These are phyloP conservation scores for Trichaptum fuscoviolaceum DNA, from an alignment of 768 basidiomycete species.

Conservation along the genomic window DNA sequence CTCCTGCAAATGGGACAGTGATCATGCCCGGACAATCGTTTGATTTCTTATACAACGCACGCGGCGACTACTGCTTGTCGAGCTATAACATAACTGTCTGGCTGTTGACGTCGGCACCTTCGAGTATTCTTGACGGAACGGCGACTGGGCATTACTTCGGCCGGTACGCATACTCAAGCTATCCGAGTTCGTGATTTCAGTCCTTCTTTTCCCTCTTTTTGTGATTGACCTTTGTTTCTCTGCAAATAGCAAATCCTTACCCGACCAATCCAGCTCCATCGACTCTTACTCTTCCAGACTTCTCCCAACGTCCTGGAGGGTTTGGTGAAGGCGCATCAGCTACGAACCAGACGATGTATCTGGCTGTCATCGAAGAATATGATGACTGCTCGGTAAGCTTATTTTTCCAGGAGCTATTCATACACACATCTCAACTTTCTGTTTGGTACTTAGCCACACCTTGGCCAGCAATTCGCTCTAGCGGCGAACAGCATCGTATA, in stretches of 20 bases:
- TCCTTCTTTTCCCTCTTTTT: too few relatives aligned
- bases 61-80: slow-evolving; percentile 37
- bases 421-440: slow-evolving; percentile 2
- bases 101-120: slow-evolving; percentile 30
- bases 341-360: slow-evolving; percentile 28
- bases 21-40: slow-evolving; percentile 37
- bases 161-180: slow-evolving; percentile 37
- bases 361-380: slow-evolving; percentile 41
- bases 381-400: slow-evolving; percentile 29
- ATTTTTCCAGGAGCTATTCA: not conserved
- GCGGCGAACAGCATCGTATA: slow-evolving; percentile 19
- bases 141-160: slow-evolving; percentile 41
- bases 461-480: slow-evolving; percentile 18
- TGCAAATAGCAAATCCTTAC: slow-evolving; percentile 32
- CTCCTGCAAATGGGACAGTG: slow-evolving; percentile 26
- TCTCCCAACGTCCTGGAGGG: slow-evolving; percentile 34
- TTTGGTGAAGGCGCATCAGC: slow-evolving; percentile 30
- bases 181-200: slow-evolving; percentile 29
- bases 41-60: slow-evolving; percentile 33
- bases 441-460: slow-evolving; percentile 14
- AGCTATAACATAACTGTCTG: slow-evolving; percentile 39
- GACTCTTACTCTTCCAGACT: slow-evolving; percentile 41
- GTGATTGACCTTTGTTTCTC: not conserved
- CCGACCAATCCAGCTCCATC: slow-evolving; percentile 33
- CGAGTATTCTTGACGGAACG: slow-evolving; percentile 23